These are phyloP conservation scores for Solanum hybrid DNA, from an alignment of 305 asterid species.

Conservation along the genomic window DNA sequence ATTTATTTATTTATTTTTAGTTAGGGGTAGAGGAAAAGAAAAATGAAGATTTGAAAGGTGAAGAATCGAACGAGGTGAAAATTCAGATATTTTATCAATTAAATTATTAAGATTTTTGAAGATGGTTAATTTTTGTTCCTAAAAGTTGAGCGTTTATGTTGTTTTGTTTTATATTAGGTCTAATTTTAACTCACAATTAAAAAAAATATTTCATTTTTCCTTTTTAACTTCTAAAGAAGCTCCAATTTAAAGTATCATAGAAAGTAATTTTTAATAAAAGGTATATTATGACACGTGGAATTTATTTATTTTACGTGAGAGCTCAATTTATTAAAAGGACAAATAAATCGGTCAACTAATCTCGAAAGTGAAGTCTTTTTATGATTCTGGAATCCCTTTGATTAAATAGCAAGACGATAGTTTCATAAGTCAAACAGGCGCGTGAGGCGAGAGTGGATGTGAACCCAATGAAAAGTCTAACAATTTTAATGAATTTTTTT, in stretches of 20 bases:
- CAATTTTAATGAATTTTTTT: neutral
- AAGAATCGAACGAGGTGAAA: neutral
- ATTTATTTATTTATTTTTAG: neutral
- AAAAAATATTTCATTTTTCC: neutral
- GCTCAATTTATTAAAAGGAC: neutral
- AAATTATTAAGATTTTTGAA: neutral
- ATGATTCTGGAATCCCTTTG: neutral
- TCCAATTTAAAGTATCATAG: neutral
- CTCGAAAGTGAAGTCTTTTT: neutral
- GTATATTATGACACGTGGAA: neutral
- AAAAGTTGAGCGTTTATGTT: neutral
- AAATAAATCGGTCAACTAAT: neutral
- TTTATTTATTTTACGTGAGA: neutral
- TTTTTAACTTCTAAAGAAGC: neutral
- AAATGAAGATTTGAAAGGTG: neutral
- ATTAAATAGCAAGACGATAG: neutral
- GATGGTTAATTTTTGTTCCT: neutral
- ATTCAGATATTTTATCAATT: neutral
- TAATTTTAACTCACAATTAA: neutral
- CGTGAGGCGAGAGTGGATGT: neutral
- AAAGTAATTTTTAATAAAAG: neutral
- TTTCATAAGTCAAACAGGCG: neutral
- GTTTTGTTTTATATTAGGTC: neutral
- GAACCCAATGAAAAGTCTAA: neutral
- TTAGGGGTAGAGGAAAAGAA: neutral